phyloP scores from a whole-genome alignment of 176 grass and related monocot genomes.

The Aegilops longissima region DNA sequence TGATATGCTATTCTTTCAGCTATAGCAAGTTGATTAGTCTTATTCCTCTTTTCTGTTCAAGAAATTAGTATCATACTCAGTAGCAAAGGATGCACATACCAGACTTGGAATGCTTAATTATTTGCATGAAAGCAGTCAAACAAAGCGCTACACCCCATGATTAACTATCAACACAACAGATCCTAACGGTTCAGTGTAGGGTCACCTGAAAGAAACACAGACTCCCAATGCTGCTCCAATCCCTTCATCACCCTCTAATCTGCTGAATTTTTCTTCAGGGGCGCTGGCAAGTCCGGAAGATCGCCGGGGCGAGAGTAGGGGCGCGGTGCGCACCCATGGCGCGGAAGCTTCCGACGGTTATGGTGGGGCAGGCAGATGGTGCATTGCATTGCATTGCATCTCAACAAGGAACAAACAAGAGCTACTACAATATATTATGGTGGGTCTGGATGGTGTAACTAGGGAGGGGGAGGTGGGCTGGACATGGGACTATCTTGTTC shows the following conservation, averaged over 20 bases:
- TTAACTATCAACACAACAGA: slow-evolving; percentile 27
- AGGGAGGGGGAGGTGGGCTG: slow-evolving; percentile 36
- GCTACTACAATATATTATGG: slow-evolving; percentile 26
- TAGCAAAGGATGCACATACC: slow-evolving; percentile 32
- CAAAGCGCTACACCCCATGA: slow-evolving; percentile 7
- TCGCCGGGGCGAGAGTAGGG: slow-evolving; percentile 54
- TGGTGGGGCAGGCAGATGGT: slow-evolving; percentile 26
- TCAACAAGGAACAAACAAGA: not conserved
- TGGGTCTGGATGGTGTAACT: slow-evolving; percentile 59
- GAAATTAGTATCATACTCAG: not conserved
- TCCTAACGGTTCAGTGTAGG: slow-evolving; percentile 31
- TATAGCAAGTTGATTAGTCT: slow-evolving; percentile 31
- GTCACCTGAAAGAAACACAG: slow-evolving; percentile 39
- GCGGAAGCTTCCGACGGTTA: slow-evolving; percentile 26
- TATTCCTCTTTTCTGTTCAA: slow-evolving; percentile 11
- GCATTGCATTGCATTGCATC: slow-evolving; percentile 12
- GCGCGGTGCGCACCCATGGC: not conserved
- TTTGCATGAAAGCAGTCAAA: slow-evolving; percentile 38
- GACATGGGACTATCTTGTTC: slow-evolving; percentile 35
- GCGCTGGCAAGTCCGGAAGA: slow-evolving; percentile 53
- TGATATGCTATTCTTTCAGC: slow-evolving; percentile 53
- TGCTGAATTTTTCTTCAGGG: slow-evolving; percentile 40
- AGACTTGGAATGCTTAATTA: slow-evolving; percentile 33
- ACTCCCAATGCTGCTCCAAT: not conserved
- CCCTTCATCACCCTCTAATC: not conserved